These are phyloP conservation scores for Ganoderma meredithae DNA, from an alignment of 1,284 basidiomycete genomes.

Conservation along the genomic window DNA sequence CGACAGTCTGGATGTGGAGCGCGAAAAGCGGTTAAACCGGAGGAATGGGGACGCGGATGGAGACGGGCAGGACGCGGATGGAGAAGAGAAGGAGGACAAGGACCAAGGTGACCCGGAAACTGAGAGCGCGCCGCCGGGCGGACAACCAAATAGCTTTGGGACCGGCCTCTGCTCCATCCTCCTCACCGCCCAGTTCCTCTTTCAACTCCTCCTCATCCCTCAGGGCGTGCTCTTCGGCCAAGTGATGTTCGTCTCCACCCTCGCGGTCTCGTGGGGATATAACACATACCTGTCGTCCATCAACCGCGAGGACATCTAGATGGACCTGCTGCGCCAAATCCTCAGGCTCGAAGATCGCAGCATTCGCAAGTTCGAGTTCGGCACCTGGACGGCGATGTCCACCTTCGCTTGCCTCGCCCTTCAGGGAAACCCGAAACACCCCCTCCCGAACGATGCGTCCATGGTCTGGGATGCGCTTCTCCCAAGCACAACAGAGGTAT, in stretches of 20 bases:
- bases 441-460: background rate
- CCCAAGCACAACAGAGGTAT: constrained; percentile 12
- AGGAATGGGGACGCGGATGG: background rate
- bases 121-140: background rate
- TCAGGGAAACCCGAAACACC: background rate
- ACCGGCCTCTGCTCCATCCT: constrained; percentile 28
- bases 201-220: constrained; percentile 30
- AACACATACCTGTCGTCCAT: constrained; percentile 28
- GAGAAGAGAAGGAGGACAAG: background rate
- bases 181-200: constrained; percentile 28
- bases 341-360: background rate
- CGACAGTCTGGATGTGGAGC: background rate
- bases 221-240: constrained; percentile 30
- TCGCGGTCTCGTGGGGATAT: constrained; percentile 30
- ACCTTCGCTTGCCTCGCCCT: constrained; percentile 27
- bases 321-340: constrained; percentile 17
- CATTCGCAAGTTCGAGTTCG: constrained; percentile 21
- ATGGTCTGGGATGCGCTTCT: constrained; percentile 11
- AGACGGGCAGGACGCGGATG: background rate
- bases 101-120: background rate
- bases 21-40: background rate
- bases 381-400: constrained; percentile 25
- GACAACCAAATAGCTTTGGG: constrained; percentile 1
- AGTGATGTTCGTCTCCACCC: constrained; percentile 29
- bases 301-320: constrained; percentile 25